Evolutionary conservation across 306 rosid species (phyloP).

Genomic region (Acacia melanoxylon): DNA sequence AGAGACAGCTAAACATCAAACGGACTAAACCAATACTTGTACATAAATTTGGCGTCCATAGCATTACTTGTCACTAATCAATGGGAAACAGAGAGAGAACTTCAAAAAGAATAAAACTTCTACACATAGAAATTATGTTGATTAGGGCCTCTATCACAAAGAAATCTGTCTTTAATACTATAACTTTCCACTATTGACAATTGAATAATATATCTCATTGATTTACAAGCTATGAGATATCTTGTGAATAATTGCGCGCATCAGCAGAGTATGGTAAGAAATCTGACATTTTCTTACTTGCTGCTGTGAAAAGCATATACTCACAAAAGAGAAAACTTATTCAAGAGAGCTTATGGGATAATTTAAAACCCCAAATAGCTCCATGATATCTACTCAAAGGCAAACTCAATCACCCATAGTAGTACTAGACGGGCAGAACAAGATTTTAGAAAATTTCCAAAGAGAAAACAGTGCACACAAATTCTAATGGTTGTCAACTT

Average conservation of each 20-base stretch:
- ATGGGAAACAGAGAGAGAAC: neutral
- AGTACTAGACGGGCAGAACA: slow-evolving; percentile 1
- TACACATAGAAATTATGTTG: neutral
- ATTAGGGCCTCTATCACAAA: slow-evolving; percentile 3
- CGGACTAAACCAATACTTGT: no score
- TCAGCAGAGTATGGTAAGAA: slow-evolving; percentile 15
- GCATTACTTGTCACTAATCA: neutral
- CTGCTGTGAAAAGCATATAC: slow-evolving; percentile 10
- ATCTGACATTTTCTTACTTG: neutral
- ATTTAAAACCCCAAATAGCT: slow-evolving; percentile 14
- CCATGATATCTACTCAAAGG: slow-evolving; percentile 1
- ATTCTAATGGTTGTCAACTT: neutral
- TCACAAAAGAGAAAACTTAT: neutral
- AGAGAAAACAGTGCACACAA: slow-evolving; percentile 2
- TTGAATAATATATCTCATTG: neutral
- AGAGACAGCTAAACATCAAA: no score
- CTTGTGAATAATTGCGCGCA: slow-evolving; percentile 3
- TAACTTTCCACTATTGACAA: slow-evolving; percentile 17
- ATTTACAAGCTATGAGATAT: slow-evolving; percentile 18
- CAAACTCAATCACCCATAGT: slow-evolving; percentile 9
- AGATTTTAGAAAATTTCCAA: slow-evolving; percentile 1
- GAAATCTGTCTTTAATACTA: neutral
- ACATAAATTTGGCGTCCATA: no score
- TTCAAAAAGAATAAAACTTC: slow-evolving; percentile 5
- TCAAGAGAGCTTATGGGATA: slow-evolving; percentile 23